A percentile compares a stretch with the other conserved stretches of the same genome.
phyloP scores from a whole-genome alignment of 805 yeast genomes.

The Metschnikowia cerradonensis region DNA sequence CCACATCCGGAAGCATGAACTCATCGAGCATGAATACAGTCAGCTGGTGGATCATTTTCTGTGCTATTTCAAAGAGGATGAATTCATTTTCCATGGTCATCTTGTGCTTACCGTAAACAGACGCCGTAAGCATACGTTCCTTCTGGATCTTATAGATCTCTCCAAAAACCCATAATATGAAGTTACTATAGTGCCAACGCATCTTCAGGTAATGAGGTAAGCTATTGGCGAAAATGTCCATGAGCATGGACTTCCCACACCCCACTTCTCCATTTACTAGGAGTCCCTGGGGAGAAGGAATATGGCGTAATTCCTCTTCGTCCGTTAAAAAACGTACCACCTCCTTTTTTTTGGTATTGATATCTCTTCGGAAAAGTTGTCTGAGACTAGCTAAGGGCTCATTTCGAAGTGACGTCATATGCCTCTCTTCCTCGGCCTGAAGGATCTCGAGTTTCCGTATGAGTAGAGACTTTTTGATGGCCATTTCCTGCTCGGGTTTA shows the following conservation, averaged over 20 bases:
- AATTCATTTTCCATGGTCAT: conserved; percentile 53
- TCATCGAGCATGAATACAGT: conserved; percentile 66
- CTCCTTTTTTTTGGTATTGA: conserved; percentile 27
- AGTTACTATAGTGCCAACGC: conserved; percentile 69
- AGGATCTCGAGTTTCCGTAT: conserved; percentile 32
- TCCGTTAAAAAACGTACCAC: conserved; percentile 51
- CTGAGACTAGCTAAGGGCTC: conserved; percentile 8
- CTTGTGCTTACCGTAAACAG: conserved; percentile 15
- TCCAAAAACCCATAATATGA: conserved; percentile 62
- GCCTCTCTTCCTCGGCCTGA: conserved; percentile 23
- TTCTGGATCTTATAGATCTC: conserved; percentile 56
- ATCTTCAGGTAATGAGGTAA: conserved; percentile 60
- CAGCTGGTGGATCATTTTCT: conserved; percentile 53
- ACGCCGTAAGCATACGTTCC: conserved; percentile 36
- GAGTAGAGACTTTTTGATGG: conserved; percentile 40
- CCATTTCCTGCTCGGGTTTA: conserved; percentile 47
- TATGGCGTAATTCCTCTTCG: conserved; percentile 53
- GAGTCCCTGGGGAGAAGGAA: conserved; percentile 62
- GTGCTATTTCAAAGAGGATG: conserved; percentile 62
- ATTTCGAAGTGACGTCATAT: conserved; percentile 16
- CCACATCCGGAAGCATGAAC: conserved; percentile 73
- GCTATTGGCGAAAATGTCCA: conserved; percentile 66
- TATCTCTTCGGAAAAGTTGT: conserved; percentile 27
- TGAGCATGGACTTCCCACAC: conserved; percentile 69
- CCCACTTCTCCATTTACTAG: conserved; percentile 66